Percentiles rank a stretch among this genome's conserved stretches.
phyloP scores from a whole-genome alignment of 2,329 filamentous ascomycete species.

The Hirsutella rhossiliensis region DNA sequence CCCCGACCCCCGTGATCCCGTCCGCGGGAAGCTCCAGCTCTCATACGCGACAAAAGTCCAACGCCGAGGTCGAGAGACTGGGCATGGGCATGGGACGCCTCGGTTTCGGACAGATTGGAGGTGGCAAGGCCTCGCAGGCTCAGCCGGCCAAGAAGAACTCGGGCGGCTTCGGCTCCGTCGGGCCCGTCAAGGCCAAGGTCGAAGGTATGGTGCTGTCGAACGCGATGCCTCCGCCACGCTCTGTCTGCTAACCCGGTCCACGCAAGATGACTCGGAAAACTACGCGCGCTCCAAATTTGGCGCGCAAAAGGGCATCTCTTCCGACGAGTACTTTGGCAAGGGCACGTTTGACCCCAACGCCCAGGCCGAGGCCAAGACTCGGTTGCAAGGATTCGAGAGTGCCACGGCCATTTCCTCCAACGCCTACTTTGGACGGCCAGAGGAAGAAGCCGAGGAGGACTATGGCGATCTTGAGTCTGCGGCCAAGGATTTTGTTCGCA shows the following conservation, averaged over 20 bases:
- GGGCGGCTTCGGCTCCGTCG: slow-evolving; percentile 78
- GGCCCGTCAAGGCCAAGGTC: slow-evolving; percentile 55
- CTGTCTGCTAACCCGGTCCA: not conserved
- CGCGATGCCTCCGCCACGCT: not conserved
- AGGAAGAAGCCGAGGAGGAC: slow-evolving; percentile 67
- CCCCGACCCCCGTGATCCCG: slow-evolving; percentile 67
- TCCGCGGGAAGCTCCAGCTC: slow-evolving; percentile 42
- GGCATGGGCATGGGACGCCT: slow-evolving; percentile 81
- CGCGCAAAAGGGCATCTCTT: slow-evolving; percentile 87
- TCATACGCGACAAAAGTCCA: slow-evolving; percentile 47
- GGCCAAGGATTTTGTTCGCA: slow-evolving; percentile 90
- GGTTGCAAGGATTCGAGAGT: slow-evolving; percentile 86
- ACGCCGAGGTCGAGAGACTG: slow-evolving; percentile 73
- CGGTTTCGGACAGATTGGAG: slow-evolving; percentile 77
- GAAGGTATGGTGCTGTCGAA: slow-evolving; percentile 42
- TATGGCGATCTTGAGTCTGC: slow-evolving; percentile 89
- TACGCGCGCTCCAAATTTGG: slow-evolving; percentile 87
- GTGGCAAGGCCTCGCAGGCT: slow-evolving; percentile 39
- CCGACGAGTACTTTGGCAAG: slow-evolving; percentile 96
- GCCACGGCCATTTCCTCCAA: slow-evolving; percentile 89
- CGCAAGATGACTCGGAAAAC: slow-evolving; percentile 59
- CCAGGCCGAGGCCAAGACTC: slow-evolving; percentile 74
- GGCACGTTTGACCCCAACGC: slow-evolving; percentile 70
- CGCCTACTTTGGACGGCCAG: slow-evolving; percentile 89
- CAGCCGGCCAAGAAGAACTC: slow-evolving; percentile 58